Percentiles rank a stretch among this genome's conserved stretches.
phyloP scores from a whole-genome alignment of 2,329 filamentous ascomycete species.

The Diaporthe eres region DNA sequence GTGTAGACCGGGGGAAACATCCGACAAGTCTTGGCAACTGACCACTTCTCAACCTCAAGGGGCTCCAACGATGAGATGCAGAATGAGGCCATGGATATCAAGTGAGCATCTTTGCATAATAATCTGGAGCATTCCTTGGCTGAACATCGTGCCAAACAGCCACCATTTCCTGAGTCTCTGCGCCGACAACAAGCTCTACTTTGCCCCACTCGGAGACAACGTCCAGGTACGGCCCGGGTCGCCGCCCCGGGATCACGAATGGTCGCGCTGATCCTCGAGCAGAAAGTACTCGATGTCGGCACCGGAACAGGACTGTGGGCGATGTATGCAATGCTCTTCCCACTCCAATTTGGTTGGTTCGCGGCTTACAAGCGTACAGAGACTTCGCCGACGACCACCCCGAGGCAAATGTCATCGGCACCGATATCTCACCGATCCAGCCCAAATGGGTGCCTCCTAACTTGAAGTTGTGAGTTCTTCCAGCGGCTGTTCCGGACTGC shows the following conservation, averaged over 20 bases:
- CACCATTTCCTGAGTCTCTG: slow-evolving; percentile 47
- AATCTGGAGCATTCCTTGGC: not conserved
- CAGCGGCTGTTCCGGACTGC: not conserved
- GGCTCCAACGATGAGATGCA: slow-evolving; percentile 51
- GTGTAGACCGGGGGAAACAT: not conserved
- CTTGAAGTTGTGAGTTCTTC: slow-evolving; percentile 53
- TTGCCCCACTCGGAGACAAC: slow-evolving; percentile 46
- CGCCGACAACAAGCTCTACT: slow-evolving; percentile 46
- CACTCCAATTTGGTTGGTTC: too few species aligned
- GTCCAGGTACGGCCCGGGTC: slow-evolving; percentile 33
- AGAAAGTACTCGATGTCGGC: slow-evolving; percentile 63
- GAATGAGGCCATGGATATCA: slow-evolving; percentile 51
- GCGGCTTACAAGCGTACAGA: slow-evolving; percentile 51
- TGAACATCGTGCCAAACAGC: slow-evolving; percentile 37
- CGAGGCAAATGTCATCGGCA: slow-evolving; percentile 62
- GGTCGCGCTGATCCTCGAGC: not conserved
- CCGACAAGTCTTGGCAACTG: slow-evolving; percentile 5
- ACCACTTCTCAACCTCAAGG: slow-evolving; percentile 29
- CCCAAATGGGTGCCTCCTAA: slow-evolving; percentile 70
- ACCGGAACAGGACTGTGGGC: slow-evolving; percentile 70
- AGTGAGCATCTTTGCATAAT: slow-evolving; percentile 36
- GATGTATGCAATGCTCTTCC: slow-evolving; percentile 38
- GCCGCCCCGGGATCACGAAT: not conserved
- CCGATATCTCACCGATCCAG: slow-evolving; percentile 71
- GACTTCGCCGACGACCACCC: slow-evolving; percentile 62